Base-by-base conservation (phyloP, 2,329 filamentous ascomycete species). In the Pseudophaeomoniella oleicola region DNA sequence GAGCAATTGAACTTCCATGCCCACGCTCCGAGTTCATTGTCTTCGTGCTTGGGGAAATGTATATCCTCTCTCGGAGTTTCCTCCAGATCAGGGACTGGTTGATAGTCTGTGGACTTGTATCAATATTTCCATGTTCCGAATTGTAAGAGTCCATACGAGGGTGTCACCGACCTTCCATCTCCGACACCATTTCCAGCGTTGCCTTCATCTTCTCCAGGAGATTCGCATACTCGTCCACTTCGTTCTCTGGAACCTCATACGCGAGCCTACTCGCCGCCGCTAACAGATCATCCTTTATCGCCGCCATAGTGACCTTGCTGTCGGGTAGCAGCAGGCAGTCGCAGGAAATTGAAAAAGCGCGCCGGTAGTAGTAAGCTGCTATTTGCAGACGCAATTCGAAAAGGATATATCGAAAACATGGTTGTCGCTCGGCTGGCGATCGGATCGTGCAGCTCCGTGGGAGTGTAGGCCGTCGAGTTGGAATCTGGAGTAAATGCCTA, bases 31-130 rank as follows among this genome's bases (percentile, higher is more conserved):
- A 59, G 47, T 3, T 48, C 40, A 31, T 64, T 63, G 4, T 58
- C 50, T 9, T 45, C 18, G n/a, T 39, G 44, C 2, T 44, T 39
- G 0, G 66, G 60, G 5, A 56, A 54, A n/a, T 50, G 58, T 1
- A 71, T 37, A 34, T 64, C 51, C 32, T 63, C 49, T 19, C 67
- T 61, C 0, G 65, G 65, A 37, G 64, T 69, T 10, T 46, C 53
- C 3, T 56, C 45, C n/a, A 51, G 44, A 35, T 69, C 59, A 1
- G 62, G 52, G 0, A 46, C 31, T 1, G 63, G 57, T 17, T 65
- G 55, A 38, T 69, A 71, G 39, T 71, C 66, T 63, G 22, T 9
- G n/a, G 6, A 27, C 9, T 27, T n/a, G 22, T 27, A n/a, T 27
- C 9, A 27, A 27, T n/a, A 27, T 27, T 27, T 9, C 22, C 22